A percentile compares a stretch with the other conserved stretches of the same genome.
Conservation (phyloP, 257 asterid species). For the Eustoma russellianum region DNA sequence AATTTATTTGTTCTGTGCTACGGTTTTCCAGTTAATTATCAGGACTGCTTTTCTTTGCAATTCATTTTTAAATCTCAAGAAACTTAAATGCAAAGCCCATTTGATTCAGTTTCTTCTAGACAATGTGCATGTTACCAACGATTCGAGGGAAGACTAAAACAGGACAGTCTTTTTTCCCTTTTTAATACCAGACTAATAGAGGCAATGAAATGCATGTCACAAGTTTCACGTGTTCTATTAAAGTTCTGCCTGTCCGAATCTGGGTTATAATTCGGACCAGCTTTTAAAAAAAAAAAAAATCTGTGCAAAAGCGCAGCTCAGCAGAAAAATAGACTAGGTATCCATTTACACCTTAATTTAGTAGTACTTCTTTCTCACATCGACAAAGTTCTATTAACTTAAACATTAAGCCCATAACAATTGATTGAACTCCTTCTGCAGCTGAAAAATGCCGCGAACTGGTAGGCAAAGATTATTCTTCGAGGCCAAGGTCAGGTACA, state of each 20-base stretch:
- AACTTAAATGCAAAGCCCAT: not conserved
- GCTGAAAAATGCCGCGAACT: conserved; percentile 50
- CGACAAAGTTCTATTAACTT: too few species aligned
- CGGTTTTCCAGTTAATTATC: not conserved
- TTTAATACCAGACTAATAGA: too few species aligned
- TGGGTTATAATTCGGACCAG: too few species aligned
- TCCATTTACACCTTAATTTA: not conserved
- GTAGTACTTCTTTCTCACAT: not conserved
- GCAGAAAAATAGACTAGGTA: not conserved
- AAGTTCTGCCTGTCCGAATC: not conserved
- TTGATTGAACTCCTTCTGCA: conserved; percentile 7
- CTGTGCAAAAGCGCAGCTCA: not conserved
- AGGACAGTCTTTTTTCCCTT: too few species aligned
- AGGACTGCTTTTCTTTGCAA: not conserved
- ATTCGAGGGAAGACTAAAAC: not conserved
- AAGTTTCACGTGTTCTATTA: too few species aligned
- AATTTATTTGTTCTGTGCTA: too few species aligned
- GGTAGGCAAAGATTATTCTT: conserved; percentile 25
- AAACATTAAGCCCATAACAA: too few species aligned
- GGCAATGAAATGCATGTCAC: too few species aligned
- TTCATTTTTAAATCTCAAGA: not conserved
- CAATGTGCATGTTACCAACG: not conserved
- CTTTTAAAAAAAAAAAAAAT: too few species aligned
- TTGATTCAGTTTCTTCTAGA: not conserved
- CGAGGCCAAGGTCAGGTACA: conserved; percentile 20